Evolutionary conservation across 1,139 yeast genomes (phyloP).

Genomic region (Zhuliangozyma blackwelliae): DNA sequence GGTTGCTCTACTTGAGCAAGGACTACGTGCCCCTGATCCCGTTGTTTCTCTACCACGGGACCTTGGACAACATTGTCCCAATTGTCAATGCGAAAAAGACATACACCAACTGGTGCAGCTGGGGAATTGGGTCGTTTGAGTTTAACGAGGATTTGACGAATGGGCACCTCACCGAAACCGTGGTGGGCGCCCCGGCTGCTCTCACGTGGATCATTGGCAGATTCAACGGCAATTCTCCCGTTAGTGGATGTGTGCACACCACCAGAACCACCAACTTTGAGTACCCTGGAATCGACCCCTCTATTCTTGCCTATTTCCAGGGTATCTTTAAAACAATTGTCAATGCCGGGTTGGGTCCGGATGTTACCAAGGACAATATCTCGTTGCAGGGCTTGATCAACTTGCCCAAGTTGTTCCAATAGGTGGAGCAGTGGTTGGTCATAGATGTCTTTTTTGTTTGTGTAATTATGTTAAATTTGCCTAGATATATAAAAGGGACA

Average conservation of each 20-base stretch:
- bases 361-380: neutral
- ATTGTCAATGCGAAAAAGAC: constrained; percentile 19
- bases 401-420: too few relatives aligned
- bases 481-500: too few relatives aligned
- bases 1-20: constrained; percentile 15
- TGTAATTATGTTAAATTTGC: too few relatives aligned
- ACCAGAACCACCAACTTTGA: constrained; percentile 19
- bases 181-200: constrained; percentile 28
- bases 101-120: constrained; percentile 28
- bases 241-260: constrained; percentile 24
- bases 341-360: neutral
- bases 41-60: constrained; percentile 30
- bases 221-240: constrained; percentile 19
- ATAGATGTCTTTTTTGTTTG: too few relatives aligned
- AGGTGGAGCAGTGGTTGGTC: too few relatives aligned
- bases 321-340: neutral
- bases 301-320: constrained; percentile 1
- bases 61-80: constrained; percentile 27
- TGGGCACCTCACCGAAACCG: constrained; percentile 25
- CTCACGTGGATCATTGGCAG: constrained; percentile 21
- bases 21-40: constrained; percentile 26
- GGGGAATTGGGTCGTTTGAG: constrained; percentile 28
- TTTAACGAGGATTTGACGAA: constrained; percentile 20
- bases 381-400: neutral
- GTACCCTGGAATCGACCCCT: constrained; percentile 14